Evolutionary conservation across 805 yeast genomes (phyloP).

Genomic region (Candida ficus): DNA sequence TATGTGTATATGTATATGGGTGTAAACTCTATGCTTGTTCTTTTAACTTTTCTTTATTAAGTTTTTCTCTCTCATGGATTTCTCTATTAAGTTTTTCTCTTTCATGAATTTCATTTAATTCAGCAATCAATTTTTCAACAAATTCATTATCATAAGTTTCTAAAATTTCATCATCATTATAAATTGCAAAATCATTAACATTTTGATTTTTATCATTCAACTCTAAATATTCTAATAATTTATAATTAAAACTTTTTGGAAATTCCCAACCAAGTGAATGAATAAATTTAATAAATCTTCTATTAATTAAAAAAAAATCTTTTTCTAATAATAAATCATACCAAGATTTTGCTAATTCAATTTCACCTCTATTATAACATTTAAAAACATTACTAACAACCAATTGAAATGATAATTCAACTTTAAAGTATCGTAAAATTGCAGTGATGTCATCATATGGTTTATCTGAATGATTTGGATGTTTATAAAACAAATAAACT

Average conservation of each 20-base stretch:
- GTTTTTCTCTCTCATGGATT: background rate
- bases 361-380: constrained; percentile 3
- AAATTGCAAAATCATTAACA: background rate
- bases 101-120: constrained; percentile 6
- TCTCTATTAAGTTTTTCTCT: too few relatives aligned
- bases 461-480: background rate
- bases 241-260: constrained; percentile 10
- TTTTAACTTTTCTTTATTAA: background rate
- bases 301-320: constrained; percentile 6
- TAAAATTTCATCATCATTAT: constrained; percentile 4
- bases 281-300: constrained; percentile 9
- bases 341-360: constrained; percentile 9
- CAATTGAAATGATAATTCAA: constrained; percentile 5
- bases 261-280: constrained; percentile 12
- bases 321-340: constrained; percentile 5
- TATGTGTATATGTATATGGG: background rate
- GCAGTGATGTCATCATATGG: constrained; percentile 2
- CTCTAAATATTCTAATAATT: constrained; percentile 7
- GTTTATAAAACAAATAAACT: constrained; percentile 4
- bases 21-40: background rate
- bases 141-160: constrained; percentile 11
- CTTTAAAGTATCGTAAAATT: constrained; percentile 4
- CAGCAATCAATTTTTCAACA: constrained; percentile 6
- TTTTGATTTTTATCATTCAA: background rate
- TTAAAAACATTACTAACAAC: constrained; percentile 9